Percentiles rank a stretch among this genome's conserved stretches.
phyloP scores from a whole-genome alignment of 805 yeast genomes.

The Kazachstania kunashirensis region DNA sequence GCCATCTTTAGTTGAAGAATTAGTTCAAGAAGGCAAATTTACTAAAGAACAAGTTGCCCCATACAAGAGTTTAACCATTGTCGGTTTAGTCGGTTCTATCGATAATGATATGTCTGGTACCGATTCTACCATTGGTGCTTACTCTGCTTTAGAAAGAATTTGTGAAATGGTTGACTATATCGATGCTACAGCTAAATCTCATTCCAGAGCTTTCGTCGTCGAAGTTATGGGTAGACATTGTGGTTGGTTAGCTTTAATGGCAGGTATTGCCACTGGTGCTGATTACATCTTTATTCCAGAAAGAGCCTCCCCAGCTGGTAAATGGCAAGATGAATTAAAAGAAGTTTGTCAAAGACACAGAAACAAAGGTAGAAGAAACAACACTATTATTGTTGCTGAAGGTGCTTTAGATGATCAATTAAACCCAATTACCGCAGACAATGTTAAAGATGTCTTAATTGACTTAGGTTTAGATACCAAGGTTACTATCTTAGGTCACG shows the following conservation, averaged over 20 bases:
- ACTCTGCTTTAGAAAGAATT: constrained; percentile 84
- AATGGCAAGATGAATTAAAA: constrained; percentile 77
- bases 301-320: constrained; percentile 64
- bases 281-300: constrained; percentile 93
- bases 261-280: constrained; percentile 94
- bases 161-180: constrained; percentile 92
- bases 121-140: constrained; percentile 94
- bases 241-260: constrained; percentile 97
- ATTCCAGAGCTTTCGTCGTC: constrained; percentile 92
- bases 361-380: constrained; percentile 79
- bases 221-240: constrained; percentile 99
- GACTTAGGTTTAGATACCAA: constrained; percentile 87
- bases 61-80: constrained; percentile 68
- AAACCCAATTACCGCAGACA: constrained; percentile 68
- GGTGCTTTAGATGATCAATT: constrained; percentile 86
- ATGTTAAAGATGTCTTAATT: constrained; percentile 74
- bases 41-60: constrained; percentile 49
- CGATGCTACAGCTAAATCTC: constrained; percentile 95
- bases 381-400: constrained; percentile 95
- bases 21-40: constrained; percentile 46
- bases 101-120: constrained; percentile 98
- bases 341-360: constrained; percentile 72
- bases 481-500: constrained; percentile 92
- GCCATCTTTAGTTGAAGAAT: constrained; percentile 78
- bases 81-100: constrained; percentile 93